Percentiles rank a stretch among this genome's conserved stretches.
These are phyloP conservation scores for Glomus cerebriforme DNA, from an alignment of 192 early-diverging fungal species.

Conservation along the genomic window DNA sequence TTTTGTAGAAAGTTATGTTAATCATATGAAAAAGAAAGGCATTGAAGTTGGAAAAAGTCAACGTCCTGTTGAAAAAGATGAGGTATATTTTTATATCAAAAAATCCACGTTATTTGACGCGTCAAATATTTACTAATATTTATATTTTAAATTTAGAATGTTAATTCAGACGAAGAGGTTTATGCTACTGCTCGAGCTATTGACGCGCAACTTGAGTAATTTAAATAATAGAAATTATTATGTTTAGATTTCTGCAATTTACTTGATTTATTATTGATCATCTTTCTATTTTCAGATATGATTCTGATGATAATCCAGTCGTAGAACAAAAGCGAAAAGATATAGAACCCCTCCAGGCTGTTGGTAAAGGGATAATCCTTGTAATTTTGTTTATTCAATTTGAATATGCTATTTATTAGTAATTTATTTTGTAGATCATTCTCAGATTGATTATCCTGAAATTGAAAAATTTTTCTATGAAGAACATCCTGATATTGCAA, in stretches of 20 bases:
- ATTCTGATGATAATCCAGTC: slow-evolving; percentile 35
- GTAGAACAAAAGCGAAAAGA: slow-evolving; percentile 55
- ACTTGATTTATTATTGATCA: background rate
- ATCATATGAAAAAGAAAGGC: slow-evolving; percentile 75
- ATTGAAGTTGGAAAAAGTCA: slow-evolving; percentile 66
- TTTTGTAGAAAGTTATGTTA: slow-evolving; percentile 72
- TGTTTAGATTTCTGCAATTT: background rate
- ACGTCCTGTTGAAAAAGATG: slow-evolving; percentile 45
- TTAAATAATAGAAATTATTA: slow-evolving; percentile 17
- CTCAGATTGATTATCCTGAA: slow-evolving; percentile 61
- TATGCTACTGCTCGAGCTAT: slow-evolving; percentile 78
- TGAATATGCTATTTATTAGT: background rate
- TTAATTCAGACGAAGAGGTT: slow-evolving; percentile 82
- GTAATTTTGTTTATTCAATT: no score
- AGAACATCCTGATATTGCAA: slow-evolving; percentile 75
- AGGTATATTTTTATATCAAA: slow-evolving; percentile 41
- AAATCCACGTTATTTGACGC: background rate
- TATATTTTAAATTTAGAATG: slow-evolving; percentile 41
- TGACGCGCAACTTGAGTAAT: slow-evolving; percentile 50
- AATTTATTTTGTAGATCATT: slow-evolving; percentile 60
- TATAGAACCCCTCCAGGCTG: slow-evolving; percentile 60
- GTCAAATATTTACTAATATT: background rate
- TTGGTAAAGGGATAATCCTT: slow-evolving; percentile 1
- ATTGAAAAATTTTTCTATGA: slow-evolving; percentile 81
- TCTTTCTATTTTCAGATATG: slow-evolving; percentile 13